Base-by-base conservation (phyloP, 2,329 filamentous ascomycete genomes). In the Claviceps lovelessii region DNA sequence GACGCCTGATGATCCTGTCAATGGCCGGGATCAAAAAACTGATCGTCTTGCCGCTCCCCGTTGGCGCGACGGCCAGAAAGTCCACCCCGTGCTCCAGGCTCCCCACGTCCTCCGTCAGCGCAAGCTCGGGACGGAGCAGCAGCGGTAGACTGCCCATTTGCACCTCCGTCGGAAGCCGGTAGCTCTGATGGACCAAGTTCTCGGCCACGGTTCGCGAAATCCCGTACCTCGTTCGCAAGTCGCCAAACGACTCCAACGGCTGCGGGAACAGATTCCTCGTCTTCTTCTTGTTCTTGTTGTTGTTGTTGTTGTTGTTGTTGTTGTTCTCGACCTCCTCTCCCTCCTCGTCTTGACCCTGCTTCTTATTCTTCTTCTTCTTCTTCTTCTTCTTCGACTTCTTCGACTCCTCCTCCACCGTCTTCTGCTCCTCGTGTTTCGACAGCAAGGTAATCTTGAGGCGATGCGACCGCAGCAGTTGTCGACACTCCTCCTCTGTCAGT, bases 1-100 rank as follows among this genome's bases (percentile, higher is more conserved):
- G 71, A 53, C 78, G 71, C 57, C 77, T 75, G 60, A 88, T 73
- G 46, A 95, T 83, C 49, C 80, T 78, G 64, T 95, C 85, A 61
- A 98, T 83, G 3, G 90, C 78, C 0, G 91, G 90, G 46, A 98
- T 86, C 62, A 97, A 70, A 64, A 96, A 98, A 19, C 90, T 89
- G 59, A 98, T 74, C 0, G 93, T 98, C 75, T 98, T 98, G 48
- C 93, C 93, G 67, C 91, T 97, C 29, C 93, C 93, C 0, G 93
- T 98, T 1, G 93, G 93, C 3, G 93, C 93, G 47, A 97, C 83
- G 0, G 88, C 88, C 58, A 98, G 70, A 44, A 98, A 81, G 72
- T 98, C 85, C 5, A 91, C 73, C 9, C 68, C 68, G 15, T 60
- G 56, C 3, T 65, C 64, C 23, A 73, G 56, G 23, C 69, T 68